phyloP scores from a whole-genome alignment of 345 rosid species.

The Sisymbrium altissimum region DNA sequence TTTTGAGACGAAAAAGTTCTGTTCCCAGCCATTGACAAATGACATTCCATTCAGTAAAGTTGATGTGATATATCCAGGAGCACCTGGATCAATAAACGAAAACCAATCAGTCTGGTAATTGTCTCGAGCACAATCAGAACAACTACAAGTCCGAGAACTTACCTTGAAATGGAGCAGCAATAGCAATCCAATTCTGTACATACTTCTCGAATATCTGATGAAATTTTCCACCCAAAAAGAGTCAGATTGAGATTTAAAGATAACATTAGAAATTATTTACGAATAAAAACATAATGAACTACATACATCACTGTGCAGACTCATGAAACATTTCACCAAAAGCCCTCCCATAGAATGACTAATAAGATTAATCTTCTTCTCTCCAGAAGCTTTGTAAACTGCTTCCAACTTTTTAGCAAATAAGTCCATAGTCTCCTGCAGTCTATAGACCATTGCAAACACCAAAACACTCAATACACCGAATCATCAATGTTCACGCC shows the following conservation, averaged over 20 bases:
- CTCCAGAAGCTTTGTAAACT: constrained; percentile 75
- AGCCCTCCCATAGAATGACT: constrained; percentile 99
- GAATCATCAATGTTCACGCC: background rate
- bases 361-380: constrained; percentile 78
- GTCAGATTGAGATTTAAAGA: background rate
- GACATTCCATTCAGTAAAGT: constrained; percentile 93
- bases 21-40: constrained; percentile 98
- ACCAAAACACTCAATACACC: background rate
- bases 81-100: constrained; percentile 49
- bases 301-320: constrained; percentile 71
- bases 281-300: background rate
- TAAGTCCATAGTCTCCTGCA: constrained; percentile 62
- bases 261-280: background rate
- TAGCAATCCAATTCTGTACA: constrained; percentile 91
- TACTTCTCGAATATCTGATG: constrained; percentile 79
- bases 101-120: background rate
- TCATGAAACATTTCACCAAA: constrained; percentile 90
- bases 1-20: constrained; percentile 89
- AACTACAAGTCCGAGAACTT: background rate
- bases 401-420: constrained; percentile 68
- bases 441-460: constrained; percentile 40
- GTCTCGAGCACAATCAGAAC: background rate
- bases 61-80: constrained; percentile 82
- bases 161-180: constrained; percentile 93
- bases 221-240: background rate